Conservation (phyloP, 2,329 filamentous ascomycete species). For the Pseudocercospora ulei region DNA sequence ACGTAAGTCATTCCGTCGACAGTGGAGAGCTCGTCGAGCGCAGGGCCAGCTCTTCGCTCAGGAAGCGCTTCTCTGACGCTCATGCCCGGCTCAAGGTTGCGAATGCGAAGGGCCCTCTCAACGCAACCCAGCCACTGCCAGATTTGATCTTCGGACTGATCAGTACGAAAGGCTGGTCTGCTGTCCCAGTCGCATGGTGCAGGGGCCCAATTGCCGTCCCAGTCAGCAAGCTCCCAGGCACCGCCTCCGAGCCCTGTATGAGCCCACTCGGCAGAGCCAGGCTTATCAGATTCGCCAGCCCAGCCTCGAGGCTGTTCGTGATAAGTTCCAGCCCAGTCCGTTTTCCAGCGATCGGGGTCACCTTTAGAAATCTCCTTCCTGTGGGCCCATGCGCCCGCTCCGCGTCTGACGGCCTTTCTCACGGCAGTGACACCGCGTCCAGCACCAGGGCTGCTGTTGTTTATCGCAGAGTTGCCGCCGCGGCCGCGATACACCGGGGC, state of each 20-base stretch:
- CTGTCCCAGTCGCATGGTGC: constrained; percentile 42
- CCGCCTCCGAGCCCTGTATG: constrained; percentile 12
- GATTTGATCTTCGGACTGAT: constrained; percentile 25
- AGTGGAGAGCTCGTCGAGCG: constrained; percentile 12
- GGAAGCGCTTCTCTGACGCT: constrained; percentile 6
- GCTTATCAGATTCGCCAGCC: constrained; percentile 9
- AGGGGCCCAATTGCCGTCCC: constrained; percentile 41
- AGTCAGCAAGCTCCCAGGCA: constrained; percentile 32
- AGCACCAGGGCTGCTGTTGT: background rate
- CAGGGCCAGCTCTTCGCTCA: constrained; percentile 3
- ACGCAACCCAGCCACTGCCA: constrained; percentile 25
- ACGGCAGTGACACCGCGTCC: constrained; percentile 4
- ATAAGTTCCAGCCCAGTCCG: constrained; percentile 16
- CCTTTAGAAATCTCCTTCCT: constrained; percentile 18
- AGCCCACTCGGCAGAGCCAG: constrained; percentile 15
- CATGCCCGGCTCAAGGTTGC: constrained; percentile 4
- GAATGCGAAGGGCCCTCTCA: constrained; percentile 8
- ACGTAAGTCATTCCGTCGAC: constrained; percentile 19
- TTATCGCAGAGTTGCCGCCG: background rate
- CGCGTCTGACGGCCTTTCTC: background rate
- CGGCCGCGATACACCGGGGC: constrained; percentile 4
- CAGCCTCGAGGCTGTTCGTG: constrained; percentile 10
- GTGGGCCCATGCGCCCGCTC: constrained; percentile 2
- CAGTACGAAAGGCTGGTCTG: constrained; percentile 27
- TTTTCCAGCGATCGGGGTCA: constrained; percentile 20